A percentile compares a stretch with the other conserved stretches of the same genome.
Evolutionary conservation across 2,329 filamentous ascomycete species (phyloP).

Genomic region (Uncinocarpus reesii): DNA sequence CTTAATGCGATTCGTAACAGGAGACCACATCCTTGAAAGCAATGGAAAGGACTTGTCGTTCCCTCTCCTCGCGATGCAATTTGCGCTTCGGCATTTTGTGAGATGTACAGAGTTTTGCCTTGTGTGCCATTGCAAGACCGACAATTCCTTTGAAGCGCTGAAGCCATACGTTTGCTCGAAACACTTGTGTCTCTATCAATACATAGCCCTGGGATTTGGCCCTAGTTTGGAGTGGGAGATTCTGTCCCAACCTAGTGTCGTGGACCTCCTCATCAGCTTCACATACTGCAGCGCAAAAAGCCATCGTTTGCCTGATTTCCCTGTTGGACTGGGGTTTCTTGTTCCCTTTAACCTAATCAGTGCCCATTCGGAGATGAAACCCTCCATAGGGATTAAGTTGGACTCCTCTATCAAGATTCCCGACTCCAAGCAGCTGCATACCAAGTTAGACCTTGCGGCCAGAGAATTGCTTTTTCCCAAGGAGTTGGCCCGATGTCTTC

Average conservation of each 20-base stretch:
- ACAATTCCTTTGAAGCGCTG: slow-evolving; percentile 47
- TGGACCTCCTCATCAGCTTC: slow-evolving; percentile 75
- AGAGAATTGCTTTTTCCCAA: slow-evolving; percentile 37
- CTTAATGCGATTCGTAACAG: slow-evolving; percentile 39
- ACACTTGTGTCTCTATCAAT: slow-evolving; percentile 73
- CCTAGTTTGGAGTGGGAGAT: slow-evolving; percentile 80
- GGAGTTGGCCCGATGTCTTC: slow-evolving; percentile 28
- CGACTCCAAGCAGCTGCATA: neutral
- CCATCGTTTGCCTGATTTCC: slow-evolving; percentile 42
- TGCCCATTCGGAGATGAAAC: neutral
- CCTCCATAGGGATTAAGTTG: too few species aligned
- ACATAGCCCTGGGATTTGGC: slow-evolving; percentile 75
- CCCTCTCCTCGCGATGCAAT: slow-evolving; percentile 58
- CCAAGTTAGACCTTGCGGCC: slow-evolving; percentile 28
- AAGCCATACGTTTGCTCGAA: slow-evolving; percentile 62
- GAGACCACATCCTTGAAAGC: slow-evolving; percentile 41
- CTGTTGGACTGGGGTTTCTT: slow-evolving; percentile 45
- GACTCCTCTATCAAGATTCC: too few species aligned
- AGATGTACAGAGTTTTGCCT: slow-evolving; percentile 80
- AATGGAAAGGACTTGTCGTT: slow-evolving; percentile 37
- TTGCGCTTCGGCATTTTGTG: slow-evolving; percentile 63
- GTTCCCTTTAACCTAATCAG: slow-evolving; percentile 11
- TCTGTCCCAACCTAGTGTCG: slow-evolving; percentile 63
- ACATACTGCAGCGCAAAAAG: slow-evolving; percentile 53
- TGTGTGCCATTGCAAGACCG: slow-evolving; percentile 63